A percentile compares a stretch with the other conserved stretches of the same genome.
Conservation (phyloP, 2,329 filamentous ascomycete genomes). For the Claviceps sp. region DNA sequence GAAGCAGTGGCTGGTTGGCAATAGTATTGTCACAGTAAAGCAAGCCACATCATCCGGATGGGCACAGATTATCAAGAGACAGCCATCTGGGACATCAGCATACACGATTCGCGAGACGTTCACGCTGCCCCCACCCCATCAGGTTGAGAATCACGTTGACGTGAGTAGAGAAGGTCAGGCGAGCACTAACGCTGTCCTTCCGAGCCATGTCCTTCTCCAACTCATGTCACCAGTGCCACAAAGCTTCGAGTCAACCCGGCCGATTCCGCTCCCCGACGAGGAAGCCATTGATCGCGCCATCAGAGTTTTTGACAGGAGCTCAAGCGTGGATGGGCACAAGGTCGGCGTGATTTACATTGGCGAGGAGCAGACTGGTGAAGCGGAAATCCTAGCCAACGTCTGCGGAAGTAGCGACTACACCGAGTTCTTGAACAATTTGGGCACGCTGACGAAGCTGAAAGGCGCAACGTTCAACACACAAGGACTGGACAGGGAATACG, state of each 20-base stretch:
- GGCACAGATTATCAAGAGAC: constrained; percentile 57
- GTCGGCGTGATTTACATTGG: constrained; percentile 90
- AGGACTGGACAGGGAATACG: constrained; percentile 65
- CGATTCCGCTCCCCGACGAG: constrained; percentile 60
- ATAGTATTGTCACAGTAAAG: constrained; percentile 61
- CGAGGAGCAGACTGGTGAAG: constrained; percentile 69
- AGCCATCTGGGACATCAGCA: constrained; percentile 53
- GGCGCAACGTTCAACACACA: constrained; percentile 86
- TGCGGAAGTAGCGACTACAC: constrained; percentile 80
- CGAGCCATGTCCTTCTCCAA: constrained; percentile 60
- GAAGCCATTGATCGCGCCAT: constrained; percentile 63
- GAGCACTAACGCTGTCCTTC: constrained; percentile 49
- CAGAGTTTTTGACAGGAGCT: constrained; percentile 68
- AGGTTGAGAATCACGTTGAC: constrained; percentile 34
- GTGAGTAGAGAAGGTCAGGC: constrained; percentile 35
- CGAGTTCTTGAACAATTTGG: constrained; percentile 69
- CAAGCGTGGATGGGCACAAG: constrained; percentile 89
- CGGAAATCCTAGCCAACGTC: constrained; percentile 75
- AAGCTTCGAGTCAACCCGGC: constrained; percentile 45
- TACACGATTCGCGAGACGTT: constrained; percentile 49
- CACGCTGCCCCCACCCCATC: constrained; percentile 42
- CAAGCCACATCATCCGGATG: constrained; percentile 54
- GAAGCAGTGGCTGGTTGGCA: constrained; percentile 59
- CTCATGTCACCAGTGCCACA: constrained; percentile 51
- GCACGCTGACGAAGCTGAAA: constrained; percentile 67